Evolutionary conservation across 805 yeast genomes (phyloP), one percentile per base, ranked within the genome.

Genomic region (Schwanniomyces occidentalis): DNA sequence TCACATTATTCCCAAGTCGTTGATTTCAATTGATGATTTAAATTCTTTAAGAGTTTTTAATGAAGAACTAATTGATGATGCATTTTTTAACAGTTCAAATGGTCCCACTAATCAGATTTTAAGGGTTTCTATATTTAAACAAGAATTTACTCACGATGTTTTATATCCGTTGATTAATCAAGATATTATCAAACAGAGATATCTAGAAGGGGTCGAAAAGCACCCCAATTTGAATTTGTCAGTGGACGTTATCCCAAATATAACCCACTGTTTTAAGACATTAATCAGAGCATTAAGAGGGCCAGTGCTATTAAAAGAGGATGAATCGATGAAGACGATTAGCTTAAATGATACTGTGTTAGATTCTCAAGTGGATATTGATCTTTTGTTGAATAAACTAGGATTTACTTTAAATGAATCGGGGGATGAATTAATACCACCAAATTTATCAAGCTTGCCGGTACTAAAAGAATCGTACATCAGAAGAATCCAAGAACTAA

Each of bases 271-370:
- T 46, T 63, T 84, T 15, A 63, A 65, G 31, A 82, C 87, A 0
- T 49, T 87, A 12, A 69, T 74, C 45, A 78, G 76, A 41, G 82
- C 84, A 6, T 60, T 86, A 30, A 76, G 69, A 42, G 90, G 88
- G 2, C 91, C 95, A 0, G 55, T 87, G 15, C 53, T 65, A 6
- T 54, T 71, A 16, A 56, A 52, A 2, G 61, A 71, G 2, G 61
- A 55, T 2, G 73, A 69, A 4, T 75, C 73, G 8, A 58, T 67
- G 3, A 80, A 76, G 48, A 76, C 83, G 0, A 80, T 88, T 24
- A 66, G 71, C 40, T 55, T 76, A 3, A 54, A 61, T n/a, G 73
- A 73, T 40, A 65, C 76, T 10, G 61, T 71, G 1, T 57, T 84
- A 38, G 78, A 75, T 42, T 63, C 84, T 3, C 76, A 76, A 37